Base-by-base conservation (phyloP, 225 moss, liverwort and hornwort genomes). In the Anthoceros angustus region DNA sequence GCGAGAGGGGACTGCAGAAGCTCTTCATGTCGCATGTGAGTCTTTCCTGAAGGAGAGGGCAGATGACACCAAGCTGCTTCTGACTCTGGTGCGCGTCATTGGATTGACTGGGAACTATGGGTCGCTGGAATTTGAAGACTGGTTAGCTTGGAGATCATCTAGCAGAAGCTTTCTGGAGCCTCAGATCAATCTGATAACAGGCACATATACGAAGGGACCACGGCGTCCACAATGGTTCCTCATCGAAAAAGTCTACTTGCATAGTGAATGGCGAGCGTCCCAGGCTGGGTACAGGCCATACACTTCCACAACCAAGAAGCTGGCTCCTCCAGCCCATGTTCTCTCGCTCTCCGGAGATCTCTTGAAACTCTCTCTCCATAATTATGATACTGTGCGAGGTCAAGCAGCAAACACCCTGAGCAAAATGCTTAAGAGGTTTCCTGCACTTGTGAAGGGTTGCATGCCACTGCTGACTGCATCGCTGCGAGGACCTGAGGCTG, bases 191-290 rank as follows among this genome's bases (percentile, higher is more conserved):
- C 76, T 89, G 66, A 86, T 89, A 63, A 84, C 84, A 72, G 68
- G 75, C 70, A 67, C 63, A 66, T 74, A 55, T 5, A 55, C 55
- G 4, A 55, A 55, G 23, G 55, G 42, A 40, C 68, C 71, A 74
- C 77, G 84, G 84, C 92, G 98, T 75, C 98, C 98, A 66, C 77
- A 92, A 42, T 98, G 98, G 98, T 73, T 89, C 79, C 87, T 98
- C 46, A 76, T 92, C 71, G 98, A 98, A 70, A 92, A 89, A 87
- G 84, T 98, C 9, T 86, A 86, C 74, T 81, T 89, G 18, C 98
- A 92, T 77, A 81, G 81, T 77, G 92, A 86, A 46, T 84, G 92
- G 79, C 87, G 98, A 70, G 88, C 98, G 55, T 98, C 98, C 48
- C 91, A 92, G 71, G 76, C 74, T 74, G 82, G 79, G 66, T 98